These are phyloP conservation scores for Hypoxylon rubiginosum DNA, from an alignment of 2,329 filamentous ascomycete species.

Conservation along the genomic window DNA sequence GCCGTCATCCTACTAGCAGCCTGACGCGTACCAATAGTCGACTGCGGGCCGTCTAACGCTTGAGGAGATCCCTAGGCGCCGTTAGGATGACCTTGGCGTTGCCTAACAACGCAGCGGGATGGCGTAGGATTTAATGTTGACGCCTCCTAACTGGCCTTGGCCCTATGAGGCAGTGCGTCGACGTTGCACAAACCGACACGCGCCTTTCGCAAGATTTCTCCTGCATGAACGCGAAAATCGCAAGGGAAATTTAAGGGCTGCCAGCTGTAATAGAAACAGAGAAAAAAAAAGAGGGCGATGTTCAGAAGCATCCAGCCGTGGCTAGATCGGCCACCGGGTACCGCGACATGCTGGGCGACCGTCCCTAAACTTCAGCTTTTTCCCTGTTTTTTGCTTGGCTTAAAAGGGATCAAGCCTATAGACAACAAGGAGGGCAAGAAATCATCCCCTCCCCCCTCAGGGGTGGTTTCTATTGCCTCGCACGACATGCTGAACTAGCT, in stretches of 20 bases:
- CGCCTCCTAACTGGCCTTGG: constrained; percentile 25
- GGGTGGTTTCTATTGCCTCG: constrained; percentile 24
- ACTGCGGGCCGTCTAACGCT: neutral
- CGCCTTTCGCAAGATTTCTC: neutral
- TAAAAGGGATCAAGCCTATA: neutral
- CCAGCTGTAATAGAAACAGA: constrained; percentile 33
- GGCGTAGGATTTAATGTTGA: constrained; percentile 12
- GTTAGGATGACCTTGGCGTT: neutral
- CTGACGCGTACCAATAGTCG: neutral
- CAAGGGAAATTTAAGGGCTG: constrained; percentile 35
- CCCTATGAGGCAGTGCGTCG: constrained; percentile 28
- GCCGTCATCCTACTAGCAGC: neutral
- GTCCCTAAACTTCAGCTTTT: constrained; percentile 16
- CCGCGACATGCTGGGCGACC: constrained; percentile 38
- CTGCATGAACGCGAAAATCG: constrained; percentile 38
- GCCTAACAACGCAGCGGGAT: neutral
- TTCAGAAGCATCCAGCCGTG: constrained; percentile 39
- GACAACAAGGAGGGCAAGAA: constrained; percentile 7
- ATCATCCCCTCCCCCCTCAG: neutral
- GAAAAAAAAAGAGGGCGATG: constrained; percentile 18
- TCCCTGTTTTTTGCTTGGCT: constrained; percentile 25
- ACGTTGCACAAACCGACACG: constrained; percentile 30
- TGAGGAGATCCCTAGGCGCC: neutral
- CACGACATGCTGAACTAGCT: constrained; percentile 29
- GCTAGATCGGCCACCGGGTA: constrained; percentile 39